Conservation (phyloP, 768 basidiomycete genomes). For the Kwoniella dejecticola region DNA sequence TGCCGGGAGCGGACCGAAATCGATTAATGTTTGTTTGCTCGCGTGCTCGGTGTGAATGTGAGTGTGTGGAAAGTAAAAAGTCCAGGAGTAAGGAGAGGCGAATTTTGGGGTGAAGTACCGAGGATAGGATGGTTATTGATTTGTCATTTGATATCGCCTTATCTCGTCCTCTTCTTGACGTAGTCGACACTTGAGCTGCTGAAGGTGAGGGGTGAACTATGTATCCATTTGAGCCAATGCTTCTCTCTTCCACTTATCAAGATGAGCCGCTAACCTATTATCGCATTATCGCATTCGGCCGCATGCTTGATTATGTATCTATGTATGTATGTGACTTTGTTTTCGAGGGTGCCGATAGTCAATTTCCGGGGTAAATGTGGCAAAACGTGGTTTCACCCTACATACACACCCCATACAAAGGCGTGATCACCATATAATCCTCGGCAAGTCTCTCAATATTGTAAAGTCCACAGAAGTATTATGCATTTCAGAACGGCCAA, state of each 20-base stretch:
- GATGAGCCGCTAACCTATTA: no score
- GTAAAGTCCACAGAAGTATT: no score
- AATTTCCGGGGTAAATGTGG: slow-evolving; percentile 10
- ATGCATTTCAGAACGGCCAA: no score
- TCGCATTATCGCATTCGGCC: background rate
- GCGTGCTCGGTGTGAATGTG: slow-evolving; percentile 1
- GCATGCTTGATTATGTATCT: background rate
- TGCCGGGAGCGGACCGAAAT: background rate
- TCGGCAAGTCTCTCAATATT: no score
- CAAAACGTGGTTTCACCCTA: slow-evolving; percentile 4
- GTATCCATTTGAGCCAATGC: no score
- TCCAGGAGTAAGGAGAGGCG: slow-evolving; percentile 5
- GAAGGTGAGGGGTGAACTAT: no score
- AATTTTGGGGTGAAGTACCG: background rate
- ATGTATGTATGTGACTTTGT: background rate
- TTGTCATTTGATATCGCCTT: no score
- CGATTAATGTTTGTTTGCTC: background rate
- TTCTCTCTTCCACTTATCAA: no score
- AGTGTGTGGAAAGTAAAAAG: background rate
- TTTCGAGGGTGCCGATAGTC: background rate
- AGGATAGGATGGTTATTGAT: background rate
- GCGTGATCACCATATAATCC: no score
- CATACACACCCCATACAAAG: background rate
- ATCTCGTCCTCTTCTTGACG: no score
- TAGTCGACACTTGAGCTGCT: no score